Conservation (phyloP, 176 grass and related monocot genomes). For the Avena insularis region DNA sequence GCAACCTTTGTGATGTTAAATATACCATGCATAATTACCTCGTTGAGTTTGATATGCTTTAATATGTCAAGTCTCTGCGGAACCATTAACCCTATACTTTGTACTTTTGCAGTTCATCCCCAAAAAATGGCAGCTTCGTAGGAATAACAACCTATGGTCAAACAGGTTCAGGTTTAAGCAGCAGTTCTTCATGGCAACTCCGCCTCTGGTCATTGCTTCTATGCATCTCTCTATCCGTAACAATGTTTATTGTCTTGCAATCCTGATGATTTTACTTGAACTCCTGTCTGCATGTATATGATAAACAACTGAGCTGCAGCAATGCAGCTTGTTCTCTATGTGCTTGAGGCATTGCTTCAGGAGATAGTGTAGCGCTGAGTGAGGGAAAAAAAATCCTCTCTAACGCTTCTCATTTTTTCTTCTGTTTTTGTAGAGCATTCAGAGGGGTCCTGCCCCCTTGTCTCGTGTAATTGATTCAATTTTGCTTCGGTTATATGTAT, state of each 20-base stretch:
- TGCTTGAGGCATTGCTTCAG: slow-evolving; percentile 1
- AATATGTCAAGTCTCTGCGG: neutral
- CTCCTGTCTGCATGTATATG: neutral
- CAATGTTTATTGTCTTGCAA: neutral
- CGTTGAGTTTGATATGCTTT: neutral
- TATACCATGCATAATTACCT: neutral
- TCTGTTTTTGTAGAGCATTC: neutral
- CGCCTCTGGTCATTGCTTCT: slow-evolving; percentile 29
- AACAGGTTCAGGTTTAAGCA: slow-evolving; percentile 37
- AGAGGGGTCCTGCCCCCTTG: neutral
- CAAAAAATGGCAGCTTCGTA: slow-evolving; percentile 61
- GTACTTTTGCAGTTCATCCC: slow-evolving; percentile 43
- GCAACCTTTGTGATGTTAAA: neutral
- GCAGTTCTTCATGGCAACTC: slow-evolving; percentile 29
- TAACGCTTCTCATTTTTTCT: neutral
- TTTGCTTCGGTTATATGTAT: slow-evolving; percentile 3
- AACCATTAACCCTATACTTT: slow-evolving; percentile 12
- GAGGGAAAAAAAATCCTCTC: neutral
- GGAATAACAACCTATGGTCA: slow-evolving; percentile 51
- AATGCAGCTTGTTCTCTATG: neutral
- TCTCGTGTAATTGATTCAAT: neutral
- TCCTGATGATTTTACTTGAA: slow-evolving; percentile 26
- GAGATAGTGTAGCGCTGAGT: neutral
- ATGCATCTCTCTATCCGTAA: slow-evolving; percentile 35
- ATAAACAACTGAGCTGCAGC: slow-evolving; percentile 21